A percentile compares a stretch with the other conserved stretches of the same genome.
Evolutionary conservation across 345 rosid genomes (phyloP).

Genomic region (Sonneratia alba): DNA sequence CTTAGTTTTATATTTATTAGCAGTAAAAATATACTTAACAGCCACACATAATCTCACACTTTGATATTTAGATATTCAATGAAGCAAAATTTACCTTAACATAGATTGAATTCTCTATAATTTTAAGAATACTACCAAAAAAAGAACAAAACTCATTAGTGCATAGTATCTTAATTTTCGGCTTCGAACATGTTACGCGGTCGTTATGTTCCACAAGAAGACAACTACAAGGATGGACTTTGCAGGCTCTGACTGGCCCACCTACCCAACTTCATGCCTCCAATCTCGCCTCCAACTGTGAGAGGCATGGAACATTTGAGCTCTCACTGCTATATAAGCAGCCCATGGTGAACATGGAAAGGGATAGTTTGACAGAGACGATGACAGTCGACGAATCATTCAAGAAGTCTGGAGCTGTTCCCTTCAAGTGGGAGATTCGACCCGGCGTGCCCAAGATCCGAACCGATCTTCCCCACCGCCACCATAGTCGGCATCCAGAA

Average conservation of each 20-base stretch:
- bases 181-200: background rate
- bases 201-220: background rate
- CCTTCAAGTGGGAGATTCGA: slow-evolving; percentile 96
- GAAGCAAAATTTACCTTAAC: no score
- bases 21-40: no score
- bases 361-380: background rate
- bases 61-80: no score
- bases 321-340: slow-evolving; percentile 3
- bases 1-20: no score
- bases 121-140: no score
- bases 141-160: no score
- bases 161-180: background rate
- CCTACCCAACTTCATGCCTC: slow-evolving; percentile 41
- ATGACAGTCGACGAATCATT: slow-evolving; percentile 61
- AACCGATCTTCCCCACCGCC: slow-evolving; percentile 17
- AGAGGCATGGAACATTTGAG: background rate
- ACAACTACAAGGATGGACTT: slow-evolving; percentile 18
- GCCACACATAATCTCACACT: no score
- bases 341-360: background rate
- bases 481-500: slow-evolving; percentile 11
- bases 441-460: slow-evolving; percentile 74
- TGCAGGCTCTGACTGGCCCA: slow-evolving; percentile 15
- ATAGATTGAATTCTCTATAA: no score
- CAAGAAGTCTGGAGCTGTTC: slow-evolving; percentile 64
- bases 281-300: slow-evolving; percentile 29